Evolutionary conservation across 148 eudicot genomes (phyloP).

Genomic region (Agrostemma githago): DNA sequence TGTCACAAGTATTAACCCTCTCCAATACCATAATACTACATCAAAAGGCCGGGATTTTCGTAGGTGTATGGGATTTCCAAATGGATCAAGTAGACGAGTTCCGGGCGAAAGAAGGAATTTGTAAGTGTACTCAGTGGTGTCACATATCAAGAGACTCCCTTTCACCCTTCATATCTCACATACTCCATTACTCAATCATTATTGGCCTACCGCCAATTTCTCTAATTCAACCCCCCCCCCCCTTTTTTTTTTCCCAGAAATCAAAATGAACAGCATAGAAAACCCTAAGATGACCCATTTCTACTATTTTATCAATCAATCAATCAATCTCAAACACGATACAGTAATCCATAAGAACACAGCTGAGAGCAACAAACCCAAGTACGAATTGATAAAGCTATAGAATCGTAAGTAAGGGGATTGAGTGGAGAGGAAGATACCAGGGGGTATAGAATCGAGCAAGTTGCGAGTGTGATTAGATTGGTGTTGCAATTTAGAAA

Average conservation of each 20-base stretch:
- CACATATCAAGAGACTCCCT: background rate
- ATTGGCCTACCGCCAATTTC: background rate
- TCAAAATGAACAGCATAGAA: background rate
- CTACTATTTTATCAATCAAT: background rate
- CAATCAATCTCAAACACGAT: background rate
- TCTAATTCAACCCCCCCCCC: background rate
- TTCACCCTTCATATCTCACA: background rate
- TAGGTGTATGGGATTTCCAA: background rate
- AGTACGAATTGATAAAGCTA: too few species aligned
- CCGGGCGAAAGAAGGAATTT: background rate
- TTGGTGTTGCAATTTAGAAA: constrained; percentile 35
- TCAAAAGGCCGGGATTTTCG: background rate
- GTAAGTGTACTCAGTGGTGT: background rate
- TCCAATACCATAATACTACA: background rate
- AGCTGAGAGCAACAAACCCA: background rate
- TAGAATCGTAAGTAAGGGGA: background rate
- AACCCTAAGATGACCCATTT: background rate
- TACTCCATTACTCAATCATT: background rate
- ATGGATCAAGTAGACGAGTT: background rate
- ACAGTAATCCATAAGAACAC: background rate
- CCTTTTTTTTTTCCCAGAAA: background rate
- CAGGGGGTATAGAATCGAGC: constrained; percentile 64
- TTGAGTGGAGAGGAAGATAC: constrained; percentile 25
- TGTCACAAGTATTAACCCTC: background rate
- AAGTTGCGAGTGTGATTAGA: constrained; percentile 57